phyloP scores from a whole-genome alignment of 1,284 basidiomycete species.

The Chiua sp. region DNA sequence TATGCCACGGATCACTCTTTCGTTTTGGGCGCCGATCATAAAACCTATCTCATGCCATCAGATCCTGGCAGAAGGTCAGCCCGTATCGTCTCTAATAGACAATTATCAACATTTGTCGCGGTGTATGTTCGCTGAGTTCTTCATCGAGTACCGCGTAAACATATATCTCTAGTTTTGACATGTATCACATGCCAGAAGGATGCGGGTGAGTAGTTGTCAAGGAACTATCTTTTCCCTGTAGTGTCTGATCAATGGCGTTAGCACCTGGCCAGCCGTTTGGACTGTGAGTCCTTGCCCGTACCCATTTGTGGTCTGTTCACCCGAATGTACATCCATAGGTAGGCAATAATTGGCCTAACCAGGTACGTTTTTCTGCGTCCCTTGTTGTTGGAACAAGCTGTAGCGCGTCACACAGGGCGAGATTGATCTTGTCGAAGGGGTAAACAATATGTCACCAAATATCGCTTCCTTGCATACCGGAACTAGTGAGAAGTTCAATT shows the following conservation, averaged over 20 bases:
- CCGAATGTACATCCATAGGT: slow-evolving; percentile 17
- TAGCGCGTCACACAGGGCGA: slow-evolving; percentile 30
- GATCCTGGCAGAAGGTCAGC: slow-evolving; percentile 35
- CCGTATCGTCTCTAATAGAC: slow-evolving; percentile 27
- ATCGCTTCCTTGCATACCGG: slow-evolving; percentile 30
- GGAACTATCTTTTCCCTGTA: neutral
- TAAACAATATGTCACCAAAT: slow-evolving; percentile 31
- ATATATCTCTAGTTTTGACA: slow-evolving; percentile 26
- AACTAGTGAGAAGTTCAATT: slow-evolving; percentile 18
- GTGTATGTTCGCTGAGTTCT: slow-evolving; percentile 21
- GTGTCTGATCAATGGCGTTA: slow-evolving; percentile 1
- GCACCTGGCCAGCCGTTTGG: slow-evolving; percentile 35
- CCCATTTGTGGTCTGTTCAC: neutral
- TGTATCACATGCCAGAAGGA: slow-evolving; percentile 32
- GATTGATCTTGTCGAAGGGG: slow-evolving; percentile 41
- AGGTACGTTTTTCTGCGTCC: neutral
- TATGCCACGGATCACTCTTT: slow-evolving; percentile 37
- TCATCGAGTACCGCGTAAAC: neutral
- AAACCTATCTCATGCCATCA: slow-evolving; percentile 24
- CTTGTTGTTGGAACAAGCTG: neutral
- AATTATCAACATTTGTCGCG: slow-evolving; percentile 17
- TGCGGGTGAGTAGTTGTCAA: slow-evolving; percentile 28
- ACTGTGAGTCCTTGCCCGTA: slow-evolving; percentile 23
- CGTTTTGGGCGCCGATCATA: slow-evolving; percentile 42
- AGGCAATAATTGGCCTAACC: slow-evolving; percentile 27